Percentiles rank a stretch among this genome's conserved stretches.
Conservation (phyloP, 75 land plant genomes). For the Gnetum montanum region DNA sequence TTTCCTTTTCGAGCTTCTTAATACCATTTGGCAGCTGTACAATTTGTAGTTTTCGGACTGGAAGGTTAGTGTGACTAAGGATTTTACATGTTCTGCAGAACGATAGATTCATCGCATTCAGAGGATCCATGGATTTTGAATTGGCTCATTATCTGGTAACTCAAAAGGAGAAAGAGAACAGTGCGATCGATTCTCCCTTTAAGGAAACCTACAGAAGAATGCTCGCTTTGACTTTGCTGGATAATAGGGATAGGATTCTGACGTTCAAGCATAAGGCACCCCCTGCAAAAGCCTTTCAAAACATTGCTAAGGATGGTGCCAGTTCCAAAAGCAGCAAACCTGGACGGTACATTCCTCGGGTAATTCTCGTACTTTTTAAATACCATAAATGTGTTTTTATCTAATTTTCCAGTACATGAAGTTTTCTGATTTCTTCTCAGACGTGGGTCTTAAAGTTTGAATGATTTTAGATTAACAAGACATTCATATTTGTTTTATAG, state of each 20-base stretch:
- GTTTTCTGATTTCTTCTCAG: too few species aligned
- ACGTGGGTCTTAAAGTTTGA: too few species aligned
- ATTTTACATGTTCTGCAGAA: neutral
- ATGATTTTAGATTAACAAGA: too few species aligned
- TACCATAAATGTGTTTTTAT: too few species aligned
- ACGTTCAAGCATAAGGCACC: constrained; percentile 50
- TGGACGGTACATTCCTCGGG: constrained; percentile 25
- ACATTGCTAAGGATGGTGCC: constrained; percentile 9
- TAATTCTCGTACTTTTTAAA: too few species aligned
- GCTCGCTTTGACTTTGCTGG: constrained; percentile 28
- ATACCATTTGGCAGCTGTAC: too few species aligned
- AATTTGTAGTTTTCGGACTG: too few species aligned
- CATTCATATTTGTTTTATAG: too few species aligned
- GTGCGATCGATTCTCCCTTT: constrained; percentile 7
- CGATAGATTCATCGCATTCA: constrained; percentile 41
- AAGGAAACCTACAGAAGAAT: constrained; percentile 42
- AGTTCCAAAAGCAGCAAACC: constrained; percentile 10
- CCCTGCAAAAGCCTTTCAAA: constrained; percentile 11
- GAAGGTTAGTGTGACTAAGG: too few species aligned
- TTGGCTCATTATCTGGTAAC: constrained; percentile 39
- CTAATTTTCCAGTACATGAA: too few species aligned
- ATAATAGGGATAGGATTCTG: constrained; percentile 32
- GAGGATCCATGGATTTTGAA: constrained; percentile 60
- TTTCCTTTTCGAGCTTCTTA: too few species aligned
- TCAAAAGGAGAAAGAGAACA: constrained; percentile 13